phyloP scores from a whole-genome alignment of 2,329 filamentous ascomycete species.

The Alternaria novae-zelandiae region DNA sequence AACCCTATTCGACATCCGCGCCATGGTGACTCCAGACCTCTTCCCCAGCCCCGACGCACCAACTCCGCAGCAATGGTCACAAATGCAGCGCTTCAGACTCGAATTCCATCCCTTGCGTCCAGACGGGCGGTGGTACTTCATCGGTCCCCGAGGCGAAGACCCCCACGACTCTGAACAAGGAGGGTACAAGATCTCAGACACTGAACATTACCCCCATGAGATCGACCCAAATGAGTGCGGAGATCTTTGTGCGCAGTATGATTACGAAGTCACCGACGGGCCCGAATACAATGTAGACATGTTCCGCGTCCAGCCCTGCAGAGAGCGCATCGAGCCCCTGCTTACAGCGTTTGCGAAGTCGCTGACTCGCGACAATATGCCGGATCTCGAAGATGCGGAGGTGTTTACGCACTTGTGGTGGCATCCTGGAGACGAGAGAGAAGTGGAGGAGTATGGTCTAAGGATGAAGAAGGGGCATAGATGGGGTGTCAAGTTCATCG shows the following conservation, averaged over 20 bases:
- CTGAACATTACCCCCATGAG: slow-evolving; percentile 12
- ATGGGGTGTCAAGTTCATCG: slow-evolving; percentile 18
- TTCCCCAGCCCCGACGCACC: slow-evolving; percentile 12
- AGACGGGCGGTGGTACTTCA: slow-evolving; percentile 22
- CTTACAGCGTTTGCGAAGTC: slow-evolving; percentile 16
- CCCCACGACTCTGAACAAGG: slow-evolving; percentile 21
- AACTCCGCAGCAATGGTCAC: slow-evolving; percentile 15
- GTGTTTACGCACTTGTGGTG: slow-evolving; percentile 19
- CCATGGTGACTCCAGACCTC: slow-evolving; percentile 13
- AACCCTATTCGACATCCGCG: slow-evolving; percentile 14
- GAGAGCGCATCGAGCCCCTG: slow-evolving; percentile 15
- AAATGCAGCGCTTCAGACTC: slow-evolving; percentile 19
- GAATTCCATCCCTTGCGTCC: slow-evolving; percentile 20
- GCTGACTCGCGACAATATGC: slow-evolving; percentile 15
- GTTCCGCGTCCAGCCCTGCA: slow-evolving; percentile 17
- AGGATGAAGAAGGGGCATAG: slow-evolving; percentile 13
- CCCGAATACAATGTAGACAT: slow-evolving; percentile 13
- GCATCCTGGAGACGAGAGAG: slow-evolving; percentile 1
- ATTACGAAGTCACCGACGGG: background rate
- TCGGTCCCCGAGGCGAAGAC: slow-evolving; percentile 16
- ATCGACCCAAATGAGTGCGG: slow-evolving; percentile 7
- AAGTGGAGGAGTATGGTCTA: slow-evolving; percentile 6
- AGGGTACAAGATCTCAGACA: slow-evolving; percentile 17
- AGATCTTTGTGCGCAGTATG: background rate
- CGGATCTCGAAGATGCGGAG: slow-evolving; percentile 13